phyloP scores from a whole-genome alignment of 345 rosid genomes.

The Leavenworthia alabamica region DNA sequence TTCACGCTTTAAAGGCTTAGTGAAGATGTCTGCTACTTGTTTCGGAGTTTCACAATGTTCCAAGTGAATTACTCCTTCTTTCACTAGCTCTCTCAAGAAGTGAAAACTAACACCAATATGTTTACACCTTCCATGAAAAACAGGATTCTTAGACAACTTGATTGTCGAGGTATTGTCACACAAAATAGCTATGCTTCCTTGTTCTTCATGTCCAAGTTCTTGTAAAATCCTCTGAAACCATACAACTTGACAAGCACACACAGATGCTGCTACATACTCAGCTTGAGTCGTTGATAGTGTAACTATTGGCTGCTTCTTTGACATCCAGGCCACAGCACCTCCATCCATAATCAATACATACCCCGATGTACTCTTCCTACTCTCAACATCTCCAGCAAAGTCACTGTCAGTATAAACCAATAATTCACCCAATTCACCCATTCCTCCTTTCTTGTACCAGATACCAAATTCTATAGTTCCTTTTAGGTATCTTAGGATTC shows the following conservation, averaged over 20 bases:
- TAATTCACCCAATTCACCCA: not conserved
- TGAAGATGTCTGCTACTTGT: no score
- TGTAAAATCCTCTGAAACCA: not conserved
- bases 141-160: not conserved
- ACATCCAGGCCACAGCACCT: not conserved
- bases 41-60: no score
- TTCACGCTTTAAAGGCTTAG: no score
- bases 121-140: not conserved
- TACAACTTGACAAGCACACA: not conserved
- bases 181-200: not conserved
- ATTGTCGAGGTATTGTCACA: not conserved
- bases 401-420: not conserved
- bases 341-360: not conserved
- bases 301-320: not conserved
- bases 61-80: no score
- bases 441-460: not conserved
- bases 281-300: not conserved
- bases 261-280: not conserved
- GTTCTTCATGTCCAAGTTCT: not conserved
- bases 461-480: not conserved
- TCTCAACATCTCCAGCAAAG: not conserved
- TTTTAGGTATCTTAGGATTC: not conserved
- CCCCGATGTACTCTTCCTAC: not conserved
- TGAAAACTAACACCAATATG: not conserved
- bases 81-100: no score